Conservation (phyloP, 164 flowering plant genomes). For the Vitis labrusca region DNA sequence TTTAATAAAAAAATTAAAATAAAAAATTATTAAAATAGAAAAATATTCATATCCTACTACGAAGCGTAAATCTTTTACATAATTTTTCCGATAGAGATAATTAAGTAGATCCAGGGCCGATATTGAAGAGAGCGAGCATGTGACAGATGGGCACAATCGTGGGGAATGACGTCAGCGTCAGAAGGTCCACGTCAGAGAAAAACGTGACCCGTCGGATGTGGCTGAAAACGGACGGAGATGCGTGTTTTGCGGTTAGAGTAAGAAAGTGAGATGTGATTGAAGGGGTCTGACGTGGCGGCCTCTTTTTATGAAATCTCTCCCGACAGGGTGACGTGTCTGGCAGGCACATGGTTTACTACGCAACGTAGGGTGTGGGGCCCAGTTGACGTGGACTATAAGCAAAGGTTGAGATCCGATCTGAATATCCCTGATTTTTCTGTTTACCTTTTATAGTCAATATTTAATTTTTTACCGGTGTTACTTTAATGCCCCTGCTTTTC, state of each 20-base stretch:
- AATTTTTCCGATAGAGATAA: too few relatives aligned
- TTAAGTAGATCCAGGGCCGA: neutral
- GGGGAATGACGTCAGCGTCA: slow-evolving; percentile 16
- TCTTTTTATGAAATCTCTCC: slow-evolving; percentile 1
- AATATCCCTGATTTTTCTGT: neutral
- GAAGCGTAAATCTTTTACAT: too few relatives aligned
- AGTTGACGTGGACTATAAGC: slow-evolving; percentile 30
- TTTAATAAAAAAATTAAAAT: too few relatives aligned
- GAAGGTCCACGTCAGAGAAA: slow-evolving; percentile 17
- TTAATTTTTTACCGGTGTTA: too few relatives aligned
- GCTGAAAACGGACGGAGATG: slow-evolving; percentile 13
- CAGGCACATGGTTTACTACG: slow-evolving; percentile 18
- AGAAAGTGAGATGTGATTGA: slow-evolving; percentile 20
- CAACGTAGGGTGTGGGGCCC: slow-evolving; percentile 19
- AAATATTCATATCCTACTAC: too few relatives aligned
- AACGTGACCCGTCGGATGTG: slow-evolving; percentile 14
- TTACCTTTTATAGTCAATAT: too few relatives aligned
- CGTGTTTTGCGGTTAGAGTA: slow-evolving; percentile 15
- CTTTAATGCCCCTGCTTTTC: too few relatives aligned
- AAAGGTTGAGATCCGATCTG: slow-evolving; percentile 17
- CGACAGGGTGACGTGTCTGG: slow-evolving; percentile 38
- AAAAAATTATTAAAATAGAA: too few relatives aligned
- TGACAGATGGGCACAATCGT: slow-evolving; percentile 15
- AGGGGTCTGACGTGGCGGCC: slow-evolving; percentile 27
- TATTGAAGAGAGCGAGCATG: slow-evolving; percentile 6